Base-by-base conservation (phyloP, 805 yeast species). In the Teunomyces pallodes region DNA sequence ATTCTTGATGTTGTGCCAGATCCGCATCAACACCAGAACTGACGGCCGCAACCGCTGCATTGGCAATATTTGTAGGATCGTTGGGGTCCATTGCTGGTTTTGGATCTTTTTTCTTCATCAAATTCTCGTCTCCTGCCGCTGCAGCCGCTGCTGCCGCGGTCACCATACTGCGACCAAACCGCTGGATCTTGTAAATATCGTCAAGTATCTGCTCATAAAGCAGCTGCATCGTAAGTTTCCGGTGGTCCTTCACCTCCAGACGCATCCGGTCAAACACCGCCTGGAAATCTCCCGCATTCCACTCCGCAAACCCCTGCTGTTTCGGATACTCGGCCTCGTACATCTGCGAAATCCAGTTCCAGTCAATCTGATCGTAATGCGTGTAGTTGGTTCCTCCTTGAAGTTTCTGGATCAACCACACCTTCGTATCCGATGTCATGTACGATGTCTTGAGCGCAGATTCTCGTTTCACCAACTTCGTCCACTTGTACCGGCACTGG, bases 401-500 rank as follows among this genome's bases (percentile, higher is more conserved):
- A 13, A 73, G 46, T 33, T 62, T 58, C 46, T 63, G 61, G 28
- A 70, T 54, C n/a, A 73, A 55, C 78, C 78, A 73, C 10, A 64
- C 33, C 50, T 65, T 68, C n/a, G 70, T 66, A 6, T 58, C 59
- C 3, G 54, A 44, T 36, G 61, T 62, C 75, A 72, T 69, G 45
- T 57, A 59, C 17, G 66, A 51, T 2, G 67, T 54, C 12, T 73
- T 55, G n/a, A 57, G 54, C 32, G 59, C 54, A 17, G 70, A 60
- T 52, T 84, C 86, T 50, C 86, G 73, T 58, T 82, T 84, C 46
- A 83, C 67, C 5, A 90, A 60, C 67, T 91, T 92, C 61, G 86
- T 86, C 97, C 97, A 92, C 64, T 92, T 92, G 67, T 92, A 92
- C 50, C 98, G 80, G 64, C 97, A 91, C 67, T 92, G 98, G 54